A percentile compares a stretch with the other conserved stretches of the same genome.
Evolutionary conservation across 306 rosid genomes (phyloP).

Genomic region (Pterocarpus santalinus): DNA sequence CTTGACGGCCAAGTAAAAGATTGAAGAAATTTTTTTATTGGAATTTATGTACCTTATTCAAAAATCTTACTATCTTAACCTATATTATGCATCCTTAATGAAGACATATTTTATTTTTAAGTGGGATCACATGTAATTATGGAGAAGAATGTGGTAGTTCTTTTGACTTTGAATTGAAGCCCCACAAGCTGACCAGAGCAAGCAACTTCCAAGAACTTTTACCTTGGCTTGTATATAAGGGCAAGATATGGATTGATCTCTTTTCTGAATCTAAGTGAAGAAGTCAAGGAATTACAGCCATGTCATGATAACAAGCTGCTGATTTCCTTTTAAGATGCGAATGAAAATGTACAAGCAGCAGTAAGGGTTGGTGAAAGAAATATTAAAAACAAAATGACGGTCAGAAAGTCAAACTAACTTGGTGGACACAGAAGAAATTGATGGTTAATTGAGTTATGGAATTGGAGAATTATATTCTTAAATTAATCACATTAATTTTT

Average conservation of each 20-base stretch:
- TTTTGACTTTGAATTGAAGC: neutral
- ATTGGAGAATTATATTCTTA: neutral
- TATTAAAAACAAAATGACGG: neutral
- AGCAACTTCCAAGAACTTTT: conserved; percentile 20
- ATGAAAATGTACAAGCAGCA: neutral
- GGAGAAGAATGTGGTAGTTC: neutral
- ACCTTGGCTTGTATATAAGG: neutral
- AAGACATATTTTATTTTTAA: neutral
- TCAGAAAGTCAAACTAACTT: neutral
- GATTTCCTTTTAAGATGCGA: conserved; percentile 14
- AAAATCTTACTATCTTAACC: neutral
- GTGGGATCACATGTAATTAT: conserved; percentile 17
- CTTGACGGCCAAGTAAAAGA: conserved; percentile 44
- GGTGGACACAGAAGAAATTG: neutral
- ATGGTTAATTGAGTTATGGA: neutral
- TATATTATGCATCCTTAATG: neutral
- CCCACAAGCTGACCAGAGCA: neutral
- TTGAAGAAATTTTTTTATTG: neutral
- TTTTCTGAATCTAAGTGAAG: neutral
- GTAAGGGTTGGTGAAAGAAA: neutral
- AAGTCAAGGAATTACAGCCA: conserved; percentile 36
- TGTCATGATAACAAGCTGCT: conserved; percentile 46
- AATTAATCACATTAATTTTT: neutral
- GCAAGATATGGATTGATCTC: neutral
- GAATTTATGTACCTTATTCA: neutral